Evolutionary conservation across 2,329 filamentous ascomycete species (phyloP).

Genomic region (Escovopsis weberi): DNA sequence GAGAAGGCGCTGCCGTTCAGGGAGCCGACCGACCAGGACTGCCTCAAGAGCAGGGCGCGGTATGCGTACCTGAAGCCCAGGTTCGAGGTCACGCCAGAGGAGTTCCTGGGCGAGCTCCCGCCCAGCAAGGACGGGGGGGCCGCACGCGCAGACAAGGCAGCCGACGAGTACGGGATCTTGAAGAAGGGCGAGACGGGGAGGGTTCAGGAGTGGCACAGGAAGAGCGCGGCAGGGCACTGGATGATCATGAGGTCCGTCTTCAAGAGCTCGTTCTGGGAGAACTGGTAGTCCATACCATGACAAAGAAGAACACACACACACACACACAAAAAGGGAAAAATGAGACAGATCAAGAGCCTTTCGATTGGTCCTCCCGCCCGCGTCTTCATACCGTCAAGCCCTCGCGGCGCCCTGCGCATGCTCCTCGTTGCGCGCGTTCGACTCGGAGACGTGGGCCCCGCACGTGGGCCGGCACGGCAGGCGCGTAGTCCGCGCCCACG

Average conservation of each 20-base stretch:
- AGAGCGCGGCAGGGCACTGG: constrained; percentile 79
- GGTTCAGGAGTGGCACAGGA: constrained; percentile 56
- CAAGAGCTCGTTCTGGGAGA: constrained; percentile 68
- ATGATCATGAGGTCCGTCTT: constrained; percentile 76
- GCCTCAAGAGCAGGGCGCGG: constrained; percentile 56
- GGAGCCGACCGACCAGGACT: constrained; percentile 47
- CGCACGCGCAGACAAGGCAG: constrained; percentile 9
- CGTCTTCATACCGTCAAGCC: too few relatives aligned
- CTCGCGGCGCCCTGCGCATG: constrained; percentile 13
- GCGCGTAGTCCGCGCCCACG: constrained; percentile 43
- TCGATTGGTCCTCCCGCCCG: too few relatives aligned
- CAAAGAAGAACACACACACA: too few relatives aligned
- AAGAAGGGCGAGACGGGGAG: constrained; percentile 47
- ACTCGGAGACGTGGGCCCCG: constrained; percentile 23
- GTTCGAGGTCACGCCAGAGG: constrained; percentile 47
- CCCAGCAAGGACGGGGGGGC: too few relatives aligned
- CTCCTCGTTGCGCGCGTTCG: constrained; percentile 21
- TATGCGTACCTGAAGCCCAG: constrained; percentile 56
- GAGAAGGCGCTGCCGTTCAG: constrained; percentile 47
- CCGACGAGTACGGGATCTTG: constrained; percentile 38
- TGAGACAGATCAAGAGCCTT: too few relatives aligned
- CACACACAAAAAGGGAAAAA: too few relatives aligned
- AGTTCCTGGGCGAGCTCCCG: constrained; percentile 21
- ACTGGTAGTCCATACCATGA: constrained; percentile 42
- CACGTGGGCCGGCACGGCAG: constrained; percentile 50